Conservation (phyloP, 495 filamentous ascomycete genomes). For the Filosporella fistucella region DNA sequence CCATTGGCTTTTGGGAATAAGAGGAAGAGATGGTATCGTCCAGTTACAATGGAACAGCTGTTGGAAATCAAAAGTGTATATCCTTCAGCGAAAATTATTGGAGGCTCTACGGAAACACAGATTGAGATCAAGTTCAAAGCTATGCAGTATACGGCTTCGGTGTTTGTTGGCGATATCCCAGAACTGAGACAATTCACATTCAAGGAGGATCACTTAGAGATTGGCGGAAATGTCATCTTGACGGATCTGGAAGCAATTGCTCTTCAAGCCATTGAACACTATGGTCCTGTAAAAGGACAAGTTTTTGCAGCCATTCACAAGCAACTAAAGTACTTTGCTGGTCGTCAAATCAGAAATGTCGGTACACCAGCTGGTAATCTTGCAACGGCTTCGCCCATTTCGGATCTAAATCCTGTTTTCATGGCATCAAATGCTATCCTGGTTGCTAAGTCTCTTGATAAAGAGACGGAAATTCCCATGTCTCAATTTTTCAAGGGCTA, state of each 20-base stretch:
- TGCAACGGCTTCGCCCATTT: constrained; percentile 93
- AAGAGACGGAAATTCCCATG: constrained; percentile 84
- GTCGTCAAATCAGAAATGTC: constrained; percentile 93
- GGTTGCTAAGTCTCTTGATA: constrained; percentile 66
- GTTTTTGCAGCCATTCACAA: constrained; percentile 71
- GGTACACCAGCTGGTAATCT: constrained; percentile 94
- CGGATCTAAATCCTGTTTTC: constrained; percentile 92
- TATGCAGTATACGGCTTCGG: constrained; percentile 82
- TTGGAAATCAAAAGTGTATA: constrained; percentile 84
- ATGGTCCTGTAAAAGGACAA: constrained; percentile 68
- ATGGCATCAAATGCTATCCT: constrained; percentile 80
- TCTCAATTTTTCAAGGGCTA: constrained; percentile 90
- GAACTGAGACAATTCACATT: constrained; percentile 80
- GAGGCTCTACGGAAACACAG: constrained; percentile 93
- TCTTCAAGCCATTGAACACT: constrained; percentile 72
- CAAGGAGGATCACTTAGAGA: constrained; percentile 72
- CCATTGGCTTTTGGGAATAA: constrained; percentile 91
- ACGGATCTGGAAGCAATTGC: constrained; percentile 77
- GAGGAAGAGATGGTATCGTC: constrained; percentile 89
- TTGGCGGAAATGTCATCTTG: constrained; percentile 87
- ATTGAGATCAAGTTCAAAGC: constrained; percentile 99
- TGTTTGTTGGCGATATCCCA: constrained; percentile 89
- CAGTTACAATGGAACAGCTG: constrained; percentile 80
- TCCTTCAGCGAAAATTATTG: constrained; percentile 88
- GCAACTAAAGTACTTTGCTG: constrained; percentile 88